phyloP scores from a whole-genome alignment of 208 protist genomes.

The Borovskyia barvae region DNA sequence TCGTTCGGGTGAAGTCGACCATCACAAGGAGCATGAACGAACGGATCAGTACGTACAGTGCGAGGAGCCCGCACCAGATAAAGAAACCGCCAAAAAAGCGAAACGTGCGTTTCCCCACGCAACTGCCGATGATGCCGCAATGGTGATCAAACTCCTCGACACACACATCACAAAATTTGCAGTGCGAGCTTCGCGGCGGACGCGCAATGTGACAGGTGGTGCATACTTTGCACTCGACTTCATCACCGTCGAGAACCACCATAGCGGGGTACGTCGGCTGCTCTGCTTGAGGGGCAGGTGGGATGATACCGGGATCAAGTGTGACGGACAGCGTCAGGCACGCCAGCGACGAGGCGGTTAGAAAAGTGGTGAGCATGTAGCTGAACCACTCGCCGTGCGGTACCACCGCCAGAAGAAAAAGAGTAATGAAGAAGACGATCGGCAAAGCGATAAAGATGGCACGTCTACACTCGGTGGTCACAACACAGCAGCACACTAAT shows the following conservation, averaged over 20 bases:
- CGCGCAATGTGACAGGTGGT: constrained; percentile 78
- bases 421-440: constrained; percentile 27
- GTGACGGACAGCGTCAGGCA: constrained; percentile 55
- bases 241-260: constrained; percentile 33
- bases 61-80: constrained; percentile 38
- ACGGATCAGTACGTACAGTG: constrained; percentile 41
- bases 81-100: constrained; percentile 85
- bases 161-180: constrained; percentile 77
- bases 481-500: constrained; percentile 39
- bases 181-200: constrained; percentile 79
- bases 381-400: constrained; percentile 46
- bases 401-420: constrained; percentile 58
- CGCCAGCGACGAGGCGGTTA: constrained; percentile 31
- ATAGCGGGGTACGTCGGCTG: constrained; percentile 5
- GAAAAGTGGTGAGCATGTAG: constrained; percentile 36
- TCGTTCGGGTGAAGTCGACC: constrained; percentile 7
- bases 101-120: constrained; percentile 77
- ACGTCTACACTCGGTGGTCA: constrained; percentile 44
- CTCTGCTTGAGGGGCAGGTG: constrained; percentile 32
- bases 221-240: constrained; percentile 68
- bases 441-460: constrained; percentile 31
- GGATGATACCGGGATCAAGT: constrained; percentile 75
- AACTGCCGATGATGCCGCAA: constrained; percentile 74
- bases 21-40: constrained; percentile 31
- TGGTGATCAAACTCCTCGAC: constrained; percentile 89